Conservation (phyloP, 176 grass and related monocot species). For the Paspalum notatum region DNA sequence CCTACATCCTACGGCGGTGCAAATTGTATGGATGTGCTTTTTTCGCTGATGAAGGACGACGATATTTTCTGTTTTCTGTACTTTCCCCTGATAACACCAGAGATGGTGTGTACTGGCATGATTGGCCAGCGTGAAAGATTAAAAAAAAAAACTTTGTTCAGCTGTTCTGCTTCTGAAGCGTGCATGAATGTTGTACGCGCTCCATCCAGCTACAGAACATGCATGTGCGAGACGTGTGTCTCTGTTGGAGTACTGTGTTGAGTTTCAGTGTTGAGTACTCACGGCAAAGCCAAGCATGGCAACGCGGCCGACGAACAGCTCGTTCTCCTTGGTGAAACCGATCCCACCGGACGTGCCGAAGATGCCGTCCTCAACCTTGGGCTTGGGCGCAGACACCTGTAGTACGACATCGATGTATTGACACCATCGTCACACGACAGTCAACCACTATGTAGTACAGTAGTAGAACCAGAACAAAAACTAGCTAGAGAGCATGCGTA, state of each 20-base stretch:
- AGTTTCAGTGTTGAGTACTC: conserved; percentile 39
- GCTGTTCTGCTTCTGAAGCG: no score
- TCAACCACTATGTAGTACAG: no score
- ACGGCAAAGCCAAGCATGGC: conserved; percentile 99
- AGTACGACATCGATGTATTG: not conserved
- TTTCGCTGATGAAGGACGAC: not conserved
- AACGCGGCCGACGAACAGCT: conserved; percentile 97
- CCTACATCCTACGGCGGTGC: not conserved
- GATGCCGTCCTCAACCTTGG: conserved; percentile 79
- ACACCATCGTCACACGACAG: not conserved
- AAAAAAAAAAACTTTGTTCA: no score
- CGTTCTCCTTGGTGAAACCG: conserved; percentile 99
- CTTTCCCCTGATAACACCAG: not conserved
- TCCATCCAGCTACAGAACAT: not conserved
- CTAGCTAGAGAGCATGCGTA: not conserved
- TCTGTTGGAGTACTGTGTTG: no score
- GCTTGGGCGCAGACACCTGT: conserved; percentile 36
- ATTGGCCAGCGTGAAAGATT: not conserved
- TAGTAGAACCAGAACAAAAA: not conserved
- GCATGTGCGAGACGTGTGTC: not conserved
- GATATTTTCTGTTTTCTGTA: no score
- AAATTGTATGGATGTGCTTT: conserved; percentile 16
- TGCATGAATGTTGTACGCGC: no score
- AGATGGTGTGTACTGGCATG: not conserved
- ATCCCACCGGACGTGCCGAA: conserved; percentile 98